Evolutionary conservation across 306 rosid species (phyloP).

Genomic region (Prunus armeniaca): DNA sequence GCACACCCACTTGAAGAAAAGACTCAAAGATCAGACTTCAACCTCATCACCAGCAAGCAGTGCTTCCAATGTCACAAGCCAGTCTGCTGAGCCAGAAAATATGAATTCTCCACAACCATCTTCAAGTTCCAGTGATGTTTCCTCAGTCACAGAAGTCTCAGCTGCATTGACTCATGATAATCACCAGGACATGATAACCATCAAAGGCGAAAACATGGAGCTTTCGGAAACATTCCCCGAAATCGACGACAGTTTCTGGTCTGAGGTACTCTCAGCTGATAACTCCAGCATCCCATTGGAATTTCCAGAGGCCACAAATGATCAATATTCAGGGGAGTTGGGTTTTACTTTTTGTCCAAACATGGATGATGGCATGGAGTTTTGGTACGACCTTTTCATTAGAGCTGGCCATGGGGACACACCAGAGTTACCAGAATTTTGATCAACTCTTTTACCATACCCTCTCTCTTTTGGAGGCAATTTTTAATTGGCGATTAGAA

Average conservation of each 20-base stretch:
- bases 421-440: slow-evolving; percentile 52
- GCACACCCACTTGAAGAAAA: slow-evolving; percentile 97
- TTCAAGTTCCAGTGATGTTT: slow-evolving; percentile 42
- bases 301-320: slow-evolving; percentile 22
- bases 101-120: slow-evolving; percentile 29
- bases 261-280: slow-evolving; percentile 48
- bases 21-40: slow-evolving; percentile 8
- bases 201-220: slow-evolving; percentile 42
- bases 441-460: background rate
- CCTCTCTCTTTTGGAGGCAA: background rate
- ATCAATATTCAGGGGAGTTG: slow-evolving; percentile 20
- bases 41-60: background rate
- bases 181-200: background rate
- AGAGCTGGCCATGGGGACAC: slow-evolving; percentile 45
- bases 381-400: slow-evolving; percentile 73
- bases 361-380: slow-evolving; percentile 66
- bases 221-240: slow-evolving; percentile 35
- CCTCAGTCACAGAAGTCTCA: slow-evolving; percentile 33
- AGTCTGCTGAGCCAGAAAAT: slow-evolving; percentile 31
- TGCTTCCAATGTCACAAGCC: slow-evolving; percentile 36
- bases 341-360: slow-evolving; percentile 17
- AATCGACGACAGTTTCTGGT: slow-evolving; percentile 65
- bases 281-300: background rate
- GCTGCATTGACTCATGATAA: background rate
- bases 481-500: slow-evolving; percentile 6